phyloP scores from a whole-genome alignment of 371 early-diverging fungal species.

The Rhizomucor miehei region DNA sequence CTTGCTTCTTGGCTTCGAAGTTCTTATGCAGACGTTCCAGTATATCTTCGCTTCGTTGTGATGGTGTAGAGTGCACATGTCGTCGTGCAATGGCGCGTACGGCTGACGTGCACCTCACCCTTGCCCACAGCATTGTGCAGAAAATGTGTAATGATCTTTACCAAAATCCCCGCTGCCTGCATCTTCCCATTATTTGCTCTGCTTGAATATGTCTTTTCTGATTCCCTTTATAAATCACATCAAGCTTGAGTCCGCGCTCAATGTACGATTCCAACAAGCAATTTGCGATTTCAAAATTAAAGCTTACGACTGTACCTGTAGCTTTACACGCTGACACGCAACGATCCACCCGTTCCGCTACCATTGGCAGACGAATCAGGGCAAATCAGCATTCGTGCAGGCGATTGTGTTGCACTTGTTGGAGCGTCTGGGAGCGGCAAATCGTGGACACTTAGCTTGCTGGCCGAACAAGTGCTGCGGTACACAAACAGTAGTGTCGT shows the following conservation, averaged over 20 bases:
- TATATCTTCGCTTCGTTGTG: not conserved
- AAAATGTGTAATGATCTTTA: no score
- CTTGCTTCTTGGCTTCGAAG: conserved; percentile 22
- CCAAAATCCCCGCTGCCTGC: no score
- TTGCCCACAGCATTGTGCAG: no score
- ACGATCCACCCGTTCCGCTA: not conserved
- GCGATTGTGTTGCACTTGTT: conserved; percentile 16
- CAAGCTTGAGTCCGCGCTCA: conserved; percentile 18
- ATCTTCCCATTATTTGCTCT: no score
- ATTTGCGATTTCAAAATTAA: not conserved
- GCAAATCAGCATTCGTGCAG: conserved; percentile 7
- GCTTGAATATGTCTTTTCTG: conserved; percentile 13
- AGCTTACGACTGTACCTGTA: not conserved
- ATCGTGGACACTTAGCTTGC: conserved; percentile 11
- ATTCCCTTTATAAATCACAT: conserved; percentile 13
- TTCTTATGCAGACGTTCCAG: conserved; percentile 5
- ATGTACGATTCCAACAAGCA: not conserved
- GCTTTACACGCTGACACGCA: conserved; percentile 2
- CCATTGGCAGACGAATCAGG: not conserved
- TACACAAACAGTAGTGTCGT: conserved; percentile 12
- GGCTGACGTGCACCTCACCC: no score
- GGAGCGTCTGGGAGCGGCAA: conserved; percentile 27
- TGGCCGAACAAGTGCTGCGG: conserved; percentile 11
- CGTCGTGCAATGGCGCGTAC: not conserved
- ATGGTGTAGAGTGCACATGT: not conserved